Base-by-base conservation (phyloP, 495 filamentous ascomycete genomes). In the Penicillium arizonense region DNA sequence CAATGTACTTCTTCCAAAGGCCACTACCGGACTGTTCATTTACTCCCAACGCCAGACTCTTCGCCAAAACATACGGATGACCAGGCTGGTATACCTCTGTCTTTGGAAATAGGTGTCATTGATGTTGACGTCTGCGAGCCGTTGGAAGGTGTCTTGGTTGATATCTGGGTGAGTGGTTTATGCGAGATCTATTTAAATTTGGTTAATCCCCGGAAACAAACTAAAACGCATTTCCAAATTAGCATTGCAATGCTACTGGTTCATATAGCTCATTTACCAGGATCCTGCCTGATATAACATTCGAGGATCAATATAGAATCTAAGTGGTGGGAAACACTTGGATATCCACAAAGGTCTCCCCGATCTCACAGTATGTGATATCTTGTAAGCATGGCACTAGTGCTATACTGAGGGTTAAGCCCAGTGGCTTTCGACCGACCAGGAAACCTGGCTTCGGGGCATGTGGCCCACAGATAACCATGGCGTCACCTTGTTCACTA, bases 21-120 rank as follows among this genome's bases (percentile, higher is more conserved):
- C 78, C 10, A 78, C 77, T 20, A 59, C 70, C 33, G 77, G 77
- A 5, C 76, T 74, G 3, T 77, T 78, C 50, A 69, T 82, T 47
- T 66, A 55, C 47, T 59, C 59, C 3, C 54, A 41, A 12, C 61
- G 57, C 18, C 63, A 58, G 50, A 55, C 28, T 5, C 47, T 62
- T 12, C 71, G 81, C 8, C 68, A 75, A 38, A 70, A 83, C 50
- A 73, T 85, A 39, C 67, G 70, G 81, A 85, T 36, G 71, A 61
- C 18, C 72, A 84, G 52, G 30, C 55, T 11, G 83, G 83, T 23
- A 67, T 85, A 3, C 56, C 70, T 0, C 58, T 83, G n/a, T 71
- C 76, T 35, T 60, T 84, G 8, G 83, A 85, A 50, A 62, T 83
- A 34, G 79, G 81, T 30, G 69, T 85, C 7, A 59, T 83, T 37